phyloP scores from a whole-genome alignment of 2,329 filamentous ascomycete species.

The Diplodia intermedia region DNA sequence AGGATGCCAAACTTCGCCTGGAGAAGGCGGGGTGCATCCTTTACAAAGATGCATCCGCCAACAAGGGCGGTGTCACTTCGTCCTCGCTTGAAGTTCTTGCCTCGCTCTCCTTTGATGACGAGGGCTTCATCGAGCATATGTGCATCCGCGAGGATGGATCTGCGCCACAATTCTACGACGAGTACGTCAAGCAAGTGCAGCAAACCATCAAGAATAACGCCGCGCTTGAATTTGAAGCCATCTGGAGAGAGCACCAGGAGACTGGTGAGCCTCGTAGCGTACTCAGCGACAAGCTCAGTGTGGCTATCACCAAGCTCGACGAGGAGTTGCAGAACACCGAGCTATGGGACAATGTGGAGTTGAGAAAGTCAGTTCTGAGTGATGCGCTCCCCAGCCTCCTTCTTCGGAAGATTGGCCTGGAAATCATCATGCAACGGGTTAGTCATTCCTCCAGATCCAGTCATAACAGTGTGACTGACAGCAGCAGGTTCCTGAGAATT shows the following conservation, averaged over 20 bases:
- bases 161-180: conserved; percentile 87
- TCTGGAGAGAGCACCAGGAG: conserved; percentile 91
- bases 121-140: conserved; percentile 90
- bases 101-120: conserved; percentile 91
- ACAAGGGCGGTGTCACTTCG: conserved; percentile 98
- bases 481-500: conserved; percentile 79
- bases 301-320: conserved; percentile 94
- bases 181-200: conserved; percentile 92
- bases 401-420: conserved; percentile 86
- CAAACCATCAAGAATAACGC: conserved; percentile 90
- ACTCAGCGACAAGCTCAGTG: conserved; percentile 88
- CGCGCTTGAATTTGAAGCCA: conserved; percentile 92
- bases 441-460: conserved; percentile 42
- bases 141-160: conserved; percentile 80
- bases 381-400: conserved; percentile 88
- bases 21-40: conserved; percentile 94
- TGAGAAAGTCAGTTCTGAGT: conserved; percentile 77
- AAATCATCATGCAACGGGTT: conserved; percentile 82
- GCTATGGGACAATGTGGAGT: conserved; percentile 82
- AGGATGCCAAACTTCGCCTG: conserved; percentile 93
- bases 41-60: conserved; percentile 97
- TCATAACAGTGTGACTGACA: conserved; percentile 32
- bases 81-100: conserved; percentile 96
- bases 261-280: conserved; percentile 81
- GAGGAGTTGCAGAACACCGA: conserved; percentile 95